A percentile compares a stretch with the other conserved stretches of the same genome.
These are phyloP conservation scores for Sparassis latifolia DNA, from an alignment of 1,284 basidiomycete species.

Conservation along the genomic window DNA sequence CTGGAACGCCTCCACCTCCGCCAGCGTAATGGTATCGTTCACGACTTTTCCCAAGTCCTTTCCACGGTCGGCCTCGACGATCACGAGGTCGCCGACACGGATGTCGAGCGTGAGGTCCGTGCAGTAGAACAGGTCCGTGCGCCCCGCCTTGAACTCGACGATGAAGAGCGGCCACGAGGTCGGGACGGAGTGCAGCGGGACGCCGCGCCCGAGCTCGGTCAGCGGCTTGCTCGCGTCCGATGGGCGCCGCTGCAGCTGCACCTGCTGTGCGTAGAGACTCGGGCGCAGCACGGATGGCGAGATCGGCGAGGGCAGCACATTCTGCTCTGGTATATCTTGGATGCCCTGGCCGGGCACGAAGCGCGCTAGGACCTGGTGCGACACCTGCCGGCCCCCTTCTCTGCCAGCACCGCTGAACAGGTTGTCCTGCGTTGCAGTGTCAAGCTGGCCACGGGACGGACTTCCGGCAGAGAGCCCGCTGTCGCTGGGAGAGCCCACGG, in stretches of 20 bases:
- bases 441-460: constrained; percentile 24
- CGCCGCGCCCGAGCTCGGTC: constrained; percentile 81
- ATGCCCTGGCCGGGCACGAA: constrained; percentile 62
- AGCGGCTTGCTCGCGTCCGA: constrained; percentile 45
- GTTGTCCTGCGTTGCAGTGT: constrained; percentile 15
- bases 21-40: constrained; percentile 85
- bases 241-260: constrained; percentile 36
- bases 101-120: constrained; percentile 63
- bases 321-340: constrained; percentile 45
- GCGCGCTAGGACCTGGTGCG: constrained; percentile 37
- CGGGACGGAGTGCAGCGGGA: constrained; percentile 80
- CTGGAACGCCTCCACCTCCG: constrained; percentile 89
- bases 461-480: constrained; percentile 25
- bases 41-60: constrained; percentile 89
- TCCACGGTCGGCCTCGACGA: constrained; percentile 95
- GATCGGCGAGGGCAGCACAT: constrained; percentile 25
- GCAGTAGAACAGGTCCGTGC: constrained; percentile 91
- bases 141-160: constrained; percentile 95
- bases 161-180: constrained; percentile 88
- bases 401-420: constrained; percentile 1
- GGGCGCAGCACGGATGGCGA: constrained; percentile 23
- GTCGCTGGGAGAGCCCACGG: constrained; percentile 55
- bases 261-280: constrained; percentile 22
- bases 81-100: constrained; percentile 83
- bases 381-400: constrained; percentile 13